Evolutionary conservation across 2,329 filamentous ascomycete species (phyloP).

Genomic region (Fusarium humuli): DNA sequence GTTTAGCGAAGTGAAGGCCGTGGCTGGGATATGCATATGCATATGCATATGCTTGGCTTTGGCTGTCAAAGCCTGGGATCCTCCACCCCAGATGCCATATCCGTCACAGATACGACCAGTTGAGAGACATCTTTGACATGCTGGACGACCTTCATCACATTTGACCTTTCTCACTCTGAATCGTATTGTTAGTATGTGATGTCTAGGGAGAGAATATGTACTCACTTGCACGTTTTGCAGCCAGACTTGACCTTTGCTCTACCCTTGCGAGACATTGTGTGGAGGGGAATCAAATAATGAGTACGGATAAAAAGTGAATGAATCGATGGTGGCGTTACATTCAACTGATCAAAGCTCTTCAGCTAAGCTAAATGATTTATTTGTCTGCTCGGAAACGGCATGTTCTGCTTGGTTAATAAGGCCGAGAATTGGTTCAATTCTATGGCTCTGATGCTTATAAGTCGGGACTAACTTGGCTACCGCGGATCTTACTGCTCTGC

Average conservation of each 20-base stretch:
- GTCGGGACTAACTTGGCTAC: constrained; percentile 5
- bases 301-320: background rate
- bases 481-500: constrained; percentile 15
- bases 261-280: constrained; percentile 22
- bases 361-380: constrained; percentile 1
- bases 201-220: background rate
- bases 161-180: constrained; percentile 36
- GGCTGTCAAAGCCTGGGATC: constrained; percentile 13
- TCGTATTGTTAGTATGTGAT: background rate
- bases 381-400: constrained; percentile 40
- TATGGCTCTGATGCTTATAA: constrained; percentile 20
- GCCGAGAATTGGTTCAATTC: background rate
- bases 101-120: constrained; percentile 36
- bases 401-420: constrained; percentile 29
- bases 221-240: constrained; percentile 40
- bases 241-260: constrained; percentile 37
- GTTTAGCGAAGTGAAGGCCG: constrained; percentile 6
- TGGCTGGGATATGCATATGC: background rate
- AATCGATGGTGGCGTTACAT: background rate
- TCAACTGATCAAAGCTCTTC: background rate
- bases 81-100: constrained; percentile 41
- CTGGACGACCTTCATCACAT: constrained; percentile 35
- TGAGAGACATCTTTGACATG: constrained; percentile 33
- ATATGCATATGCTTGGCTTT: background rate
- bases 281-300: background rate